Percentiles rank a stretch among this genome's conserved stretches.
Conservation (phyloP, 2,329 filamentous ascomycete species). For the Gliomastix tumulicola region DNA sequence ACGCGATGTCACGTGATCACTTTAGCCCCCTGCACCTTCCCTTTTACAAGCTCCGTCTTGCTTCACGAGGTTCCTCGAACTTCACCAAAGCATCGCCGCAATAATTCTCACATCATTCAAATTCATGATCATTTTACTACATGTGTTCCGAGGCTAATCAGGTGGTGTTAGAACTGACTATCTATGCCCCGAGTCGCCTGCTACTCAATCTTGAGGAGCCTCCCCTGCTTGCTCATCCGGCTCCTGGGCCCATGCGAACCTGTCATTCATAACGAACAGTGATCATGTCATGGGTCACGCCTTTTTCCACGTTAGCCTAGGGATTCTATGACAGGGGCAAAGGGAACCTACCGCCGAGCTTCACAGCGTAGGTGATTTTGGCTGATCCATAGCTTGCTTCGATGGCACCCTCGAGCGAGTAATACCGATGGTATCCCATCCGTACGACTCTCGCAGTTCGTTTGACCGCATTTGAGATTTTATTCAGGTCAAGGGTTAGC, state of each 20-base stretch:
- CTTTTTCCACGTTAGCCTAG: constrained; percentile 9
- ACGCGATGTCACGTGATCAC: too few species aligned
- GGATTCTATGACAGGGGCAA: not conserved
- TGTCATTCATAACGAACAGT: constrained; percentile 26
- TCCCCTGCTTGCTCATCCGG: not conserved
- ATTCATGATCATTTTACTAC: constrained; percentile 1
- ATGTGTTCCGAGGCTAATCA: too few species aligned
- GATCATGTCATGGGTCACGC: constrained; percentile 26
- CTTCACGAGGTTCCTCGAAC: too few species aligned
- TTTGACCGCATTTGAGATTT: constrained; percentile 22
- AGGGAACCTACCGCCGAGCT: constrained; percentile 23
- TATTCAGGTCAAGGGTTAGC: constrained; percentile 24
- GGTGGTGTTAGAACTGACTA: too few species aligned
- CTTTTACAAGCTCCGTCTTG: too few species aligned
- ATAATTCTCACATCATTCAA: too few species aligned
- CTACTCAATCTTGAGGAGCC: too few species aligned
- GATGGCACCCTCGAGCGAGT: constrained; percentile 25
- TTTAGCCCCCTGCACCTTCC: too few species aligned
- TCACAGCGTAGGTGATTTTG: constrained; percentile 26
- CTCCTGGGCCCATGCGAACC: too few species aligned
- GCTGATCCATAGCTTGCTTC: constrained; percentile 29
- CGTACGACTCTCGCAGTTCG: constrained; percentile 18
- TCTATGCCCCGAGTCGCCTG: too few species aligned
- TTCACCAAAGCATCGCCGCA: too few species aligned
- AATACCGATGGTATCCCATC: constrained; percentile 27